phyloP scores from a whole-genome alignment of 2,329 filamentous ascomycete species.

The Exophiala aquamarina region DNA sequence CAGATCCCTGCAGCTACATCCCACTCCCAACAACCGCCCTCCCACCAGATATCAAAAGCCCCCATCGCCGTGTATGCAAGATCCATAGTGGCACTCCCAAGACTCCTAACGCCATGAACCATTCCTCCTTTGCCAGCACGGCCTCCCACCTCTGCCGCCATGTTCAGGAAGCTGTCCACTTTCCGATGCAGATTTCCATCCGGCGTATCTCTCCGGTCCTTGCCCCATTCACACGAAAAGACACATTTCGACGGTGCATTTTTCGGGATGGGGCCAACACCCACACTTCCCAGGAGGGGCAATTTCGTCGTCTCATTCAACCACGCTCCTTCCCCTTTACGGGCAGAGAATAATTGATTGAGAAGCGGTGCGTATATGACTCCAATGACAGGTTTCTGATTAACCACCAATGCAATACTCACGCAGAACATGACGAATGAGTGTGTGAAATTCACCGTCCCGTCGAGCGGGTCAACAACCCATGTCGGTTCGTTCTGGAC shows the following conservation, averaged over 20 bases:
- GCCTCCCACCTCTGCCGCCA: constrained; percentile 66
- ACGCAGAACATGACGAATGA: constrained; percentile 81
- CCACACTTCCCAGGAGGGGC: constrained; percentile 56
- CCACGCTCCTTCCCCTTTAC: constrained; percentile 66
- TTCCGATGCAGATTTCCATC: constrained; percentile 71
- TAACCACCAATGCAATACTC: constrained; percentile 68
- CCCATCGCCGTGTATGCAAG: constrained; percentile 75
- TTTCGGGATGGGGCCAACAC: constrained; percentile 61
- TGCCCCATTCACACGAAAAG: constrained; percentile 77
- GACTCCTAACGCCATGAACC: constrained; percentile 73
- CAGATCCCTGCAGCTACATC: constrained; percentile 76
- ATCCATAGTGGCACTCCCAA: constrained; percentile 73
- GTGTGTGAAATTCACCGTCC: constrained; percentile 79
- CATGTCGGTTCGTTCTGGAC: constrained; percentile 66
- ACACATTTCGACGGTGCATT: constrained; percentile 68
- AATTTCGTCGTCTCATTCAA: constrained; percentile 64
- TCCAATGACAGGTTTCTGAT: constrained; percentile 63
- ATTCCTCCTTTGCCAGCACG: constrained; percentile 69
- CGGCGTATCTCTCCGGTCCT: constrained; percentile 65
- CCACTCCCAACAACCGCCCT: constrained; percentile 81
- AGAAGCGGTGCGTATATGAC: constrained; percentile 72
- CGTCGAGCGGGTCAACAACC: constrained; percentile 75
- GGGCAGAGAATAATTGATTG: constrained; percentile 68
- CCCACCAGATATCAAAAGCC: constrained; percentile 78
- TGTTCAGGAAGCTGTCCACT: constrained; percentile 72